Evolutionary conservation across 768 basidiomycete species (phyloP).

Genomic region (Suillus hirtellus): DNA sequence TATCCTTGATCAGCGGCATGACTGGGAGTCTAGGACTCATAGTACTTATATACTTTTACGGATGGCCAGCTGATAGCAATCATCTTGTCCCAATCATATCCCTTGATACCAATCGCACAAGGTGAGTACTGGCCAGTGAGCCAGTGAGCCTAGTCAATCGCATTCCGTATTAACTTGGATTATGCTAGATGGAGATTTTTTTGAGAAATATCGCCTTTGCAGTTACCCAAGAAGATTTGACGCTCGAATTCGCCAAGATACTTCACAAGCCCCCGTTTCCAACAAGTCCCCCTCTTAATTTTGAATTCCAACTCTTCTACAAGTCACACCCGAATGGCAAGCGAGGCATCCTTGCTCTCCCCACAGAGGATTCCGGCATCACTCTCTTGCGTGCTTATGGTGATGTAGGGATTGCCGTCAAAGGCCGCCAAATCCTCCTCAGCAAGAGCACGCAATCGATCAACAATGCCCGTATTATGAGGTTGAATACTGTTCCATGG

Average conservation of each 20-base stretch:
- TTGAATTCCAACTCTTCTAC: conserved; percentile 34
- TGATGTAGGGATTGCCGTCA: conserved; percentile 25
- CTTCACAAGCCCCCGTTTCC: conserved; percentile 38
- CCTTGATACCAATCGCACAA: conserved; percentile 9
- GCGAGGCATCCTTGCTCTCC: conserved; percentile 34
- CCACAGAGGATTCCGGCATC: conserved; percentile 19
- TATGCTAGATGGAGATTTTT: conserved; percentile 35
- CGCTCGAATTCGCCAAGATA: conserved; percentile 32
- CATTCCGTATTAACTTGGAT: neutral
- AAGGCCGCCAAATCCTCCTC: conserved; percentile 25
- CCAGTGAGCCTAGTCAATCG: neutral
- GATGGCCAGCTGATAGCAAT: neutral
- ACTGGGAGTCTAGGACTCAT: neutral
- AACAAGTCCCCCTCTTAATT: conserved; percentile 29
- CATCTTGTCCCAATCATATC: neutral
- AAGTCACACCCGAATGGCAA: conserved; percentile 22
- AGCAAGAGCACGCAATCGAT: conserved; percentile 21
- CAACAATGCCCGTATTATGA: conserved; percentile 25
- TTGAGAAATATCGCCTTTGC: conserved; percentile 32
- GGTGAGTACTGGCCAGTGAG: conserved; percentile 20
- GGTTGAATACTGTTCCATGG: conserved; percentile 29
- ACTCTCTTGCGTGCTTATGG: conserved; percentile 32
- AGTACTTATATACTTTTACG: conserved; percentile 1
- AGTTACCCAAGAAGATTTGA: conserved; percentile 33
- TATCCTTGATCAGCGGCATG: neutral